A percentile compares a stretch with the other conserved stretches of the same genome.
phyloP scores from a whole-genome alignment of 306 rosid genomes.

The Fagus sylvatica region DNA sequence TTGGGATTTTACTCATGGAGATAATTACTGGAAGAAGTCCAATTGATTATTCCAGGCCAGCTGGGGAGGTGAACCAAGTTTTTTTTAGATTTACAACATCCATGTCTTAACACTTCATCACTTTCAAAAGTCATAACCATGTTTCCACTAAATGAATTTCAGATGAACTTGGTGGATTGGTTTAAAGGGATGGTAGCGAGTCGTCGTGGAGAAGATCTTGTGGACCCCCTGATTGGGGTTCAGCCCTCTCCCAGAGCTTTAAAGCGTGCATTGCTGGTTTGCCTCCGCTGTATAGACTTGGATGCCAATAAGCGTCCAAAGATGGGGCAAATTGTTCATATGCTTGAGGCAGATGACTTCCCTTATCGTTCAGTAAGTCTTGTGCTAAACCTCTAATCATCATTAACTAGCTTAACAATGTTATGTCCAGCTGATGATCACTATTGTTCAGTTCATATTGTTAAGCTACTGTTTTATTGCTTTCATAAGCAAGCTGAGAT shows the following conservation, averaged over 20 bases:
- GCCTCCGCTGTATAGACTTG: conserved; percentile 88
- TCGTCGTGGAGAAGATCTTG: conserved; percentile 81
- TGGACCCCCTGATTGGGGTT: conserved; percentile 75
- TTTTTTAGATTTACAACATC: neutral
- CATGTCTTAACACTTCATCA: neutral
- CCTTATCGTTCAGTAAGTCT: conserved; percentile 81
- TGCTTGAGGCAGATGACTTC: conserved; percentile 96
- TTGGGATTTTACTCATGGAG: conserved; percentile 96
- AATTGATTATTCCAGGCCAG: conserved; percentile 82
- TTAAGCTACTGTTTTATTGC: neutral
- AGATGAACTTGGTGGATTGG: conserved; percentile 99
- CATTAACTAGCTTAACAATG: neutral
- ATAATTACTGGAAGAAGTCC: conserved; percentile 96
- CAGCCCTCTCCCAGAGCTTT: conserved; percentile 74
- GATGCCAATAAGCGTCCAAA: conserved; percentile 88
- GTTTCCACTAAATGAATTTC: conserved; percentile 27
- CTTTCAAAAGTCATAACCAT: conserved; percentile 7
- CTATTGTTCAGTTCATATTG: neutral
- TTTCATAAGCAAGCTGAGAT: neutral
- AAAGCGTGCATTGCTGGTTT: conserved; percentile 79
- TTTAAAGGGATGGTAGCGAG: conserved; percentile 87
- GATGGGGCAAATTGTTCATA: conserved; percentile 97
- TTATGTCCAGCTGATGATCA: neutral
- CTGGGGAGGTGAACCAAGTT: conserved; percentile 71
- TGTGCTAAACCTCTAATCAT: neutral